A percentile compares a stretch with the other conserved stretches of the same genome.
Conservation (phyloP, 1,139 yeast genomes). For the Sugiyamaella neomexicana region DNA sequence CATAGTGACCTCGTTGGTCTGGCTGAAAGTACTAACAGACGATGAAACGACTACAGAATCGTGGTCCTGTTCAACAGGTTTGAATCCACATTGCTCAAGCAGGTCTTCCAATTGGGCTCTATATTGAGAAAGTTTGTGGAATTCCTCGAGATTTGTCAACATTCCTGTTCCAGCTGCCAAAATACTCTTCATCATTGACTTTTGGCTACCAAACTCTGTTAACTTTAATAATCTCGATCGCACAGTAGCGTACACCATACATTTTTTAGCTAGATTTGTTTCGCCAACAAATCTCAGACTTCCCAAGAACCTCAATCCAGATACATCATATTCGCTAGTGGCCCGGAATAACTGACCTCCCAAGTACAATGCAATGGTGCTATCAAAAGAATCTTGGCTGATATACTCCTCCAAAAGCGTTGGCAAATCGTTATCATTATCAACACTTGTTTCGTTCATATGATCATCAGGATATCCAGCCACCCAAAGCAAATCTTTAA, state of each 20-base stretch:
- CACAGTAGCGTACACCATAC: constrained; percentile 32
- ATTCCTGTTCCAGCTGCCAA: constrained; percentile 27
- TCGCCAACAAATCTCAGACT: constrained; percentile 47
- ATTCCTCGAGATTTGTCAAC: constrained; percentile 27
- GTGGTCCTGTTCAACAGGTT: constrained; percentile 5
- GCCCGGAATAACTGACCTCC: constrained; percentile 55
- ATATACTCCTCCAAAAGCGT: constrained; percentile 58
- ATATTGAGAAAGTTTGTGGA: constrained; percentile 23
- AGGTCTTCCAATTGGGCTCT: constrained; percentile 23
- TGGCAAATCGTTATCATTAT: constrained; percentile 45
- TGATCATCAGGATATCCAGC: constrained; percentile 48
- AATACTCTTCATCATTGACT: constrained; percentile 26
- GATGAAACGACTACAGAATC: constrained; percentile 6
- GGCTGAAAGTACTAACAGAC: constrained; percentile 17
- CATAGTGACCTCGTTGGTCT: constrained; percentile 9
- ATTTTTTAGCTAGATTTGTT: constrained; percentile 31
- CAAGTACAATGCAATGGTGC: constrained; percentile 52
- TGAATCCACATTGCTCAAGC: constrained; percentile 26
- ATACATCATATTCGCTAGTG: constrained; percentile 52
- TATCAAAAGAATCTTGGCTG: constrained; percentile 42
- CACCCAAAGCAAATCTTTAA: constrained; percentile 48
- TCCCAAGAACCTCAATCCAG: constrained; percentile 55
- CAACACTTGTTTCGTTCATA: constrained; percentile 26
- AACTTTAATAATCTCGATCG: constrained; percentile 28
- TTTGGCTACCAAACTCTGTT: constrained; percentile 28